These are phyloP conservation scores for Pseudopyrenochaeta lycopersici DNA, from an alignment of 2,329 filamentous ascomycete species.

Conservation along the genomic window DNA sequence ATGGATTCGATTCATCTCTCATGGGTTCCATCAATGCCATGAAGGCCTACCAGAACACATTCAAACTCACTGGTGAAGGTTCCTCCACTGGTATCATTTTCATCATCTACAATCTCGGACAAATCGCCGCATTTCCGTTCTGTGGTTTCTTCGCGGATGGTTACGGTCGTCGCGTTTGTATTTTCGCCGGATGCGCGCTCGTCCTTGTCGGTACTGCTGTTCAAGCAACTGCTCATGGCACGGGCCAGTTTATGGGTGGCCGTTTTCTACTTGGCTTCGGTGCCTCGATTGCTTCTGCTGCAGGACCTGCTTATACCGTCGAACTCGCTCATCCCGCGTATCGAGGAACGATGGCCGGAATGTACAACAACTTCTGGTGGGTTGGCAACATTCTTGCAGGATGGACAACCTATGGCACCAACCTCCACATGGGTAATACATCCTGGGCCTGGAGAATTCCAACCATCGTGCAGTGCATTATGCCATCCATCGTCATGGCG, in stretches of 20 bases:
- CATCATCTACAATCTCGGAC: constrained; percentile 58
- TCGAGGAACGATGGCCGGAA: constrained; percentile 67
- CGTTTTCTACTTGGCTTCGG: constrained; percentile 57
- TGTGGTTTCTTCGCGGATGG: constrained; percentile 52
- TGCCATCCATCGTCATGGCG: constrained; percentile 53
- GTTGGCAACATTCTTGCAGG: constrained; percentile 63
- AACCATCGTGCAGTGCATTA: constrained; percentile 39
- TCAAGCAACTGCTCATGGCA: constrained; percentile 58
- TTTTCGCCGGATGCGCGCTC: constrained; percentile 64
- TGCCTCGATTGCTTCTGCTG: constrained; percentile 64
- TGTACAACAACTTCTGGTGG: constrained; percentile 60
- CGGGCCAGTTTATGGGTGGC: constrained; percentile 62
- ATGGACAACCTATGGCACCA: constrained; percentile 58
- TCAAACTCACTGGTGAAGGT: constrained; percentile 58
- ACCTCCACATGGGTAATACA: constrained; percentile 48
- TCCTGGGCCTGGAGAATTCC: constrained; percentile 63
- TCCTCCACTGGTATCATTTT: constrained; percentile 60
- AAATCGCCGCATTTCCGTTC: constrained; percentile 61
- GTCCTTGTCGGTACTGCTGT: constrained; percentile 63
- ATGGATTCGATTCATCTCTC: constrained; percentile 48
- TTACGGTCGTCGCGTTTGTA: constrained; percentile 63
- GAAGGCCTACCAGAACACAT: constrained; percentile 60
- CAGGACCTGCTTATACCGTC: constrained; percentile 66
- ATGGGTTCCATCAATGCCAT: constrained; percentile 65
- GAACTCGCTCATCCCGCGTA: constrained; percentile 69